Percentiles rank a stretch among this genome's conserved stretches.
phyloP scores from a whole-genome alignment of 768 basidiomycete species.

The Tulasnella sp. region DNA sequence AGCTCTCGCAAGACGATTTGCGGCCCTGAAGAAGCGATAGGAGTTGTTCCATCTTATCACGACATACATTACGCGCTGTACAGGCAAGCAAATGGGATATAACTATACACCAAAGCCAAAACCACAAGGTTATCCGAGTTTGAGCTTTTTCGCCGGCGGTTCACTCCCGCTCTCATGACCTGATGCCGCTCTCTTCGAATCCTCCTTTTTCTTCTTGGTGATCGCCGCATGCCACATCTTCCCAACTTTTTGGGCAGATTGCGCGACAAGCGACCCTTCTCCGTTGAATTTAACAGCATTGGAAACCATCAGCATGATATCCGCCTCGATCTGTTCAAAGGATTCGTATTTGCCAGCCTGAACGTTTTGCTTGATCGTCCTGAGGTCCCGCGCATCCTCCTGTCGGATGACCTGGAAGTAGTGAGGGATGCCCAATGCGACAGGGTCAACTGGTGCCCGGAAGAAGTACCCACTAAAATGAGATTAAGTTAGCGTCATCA shows the following conservation, averaged over 20 bases:
- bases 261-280: constrained; percentile 63
- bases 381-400: constrained; percentile 78
- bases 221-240: constrained; percentile 32
- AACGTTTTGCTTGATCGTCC: constrained; percentile 67
- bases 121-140: constrained; percentile 4
- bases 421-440: constrained; percentile 65
- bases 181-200: constrained; percentile 6
- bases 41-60: constrained; percentile 18
- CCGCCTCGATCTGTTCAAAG: constrained; percentile 66
- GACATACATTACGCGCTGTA: neutral
- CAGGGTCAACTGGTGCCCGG: constrained; percentile 80
- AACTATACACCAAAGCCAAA: neutral
- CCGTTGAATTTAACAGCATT: constrained; percentile 90
- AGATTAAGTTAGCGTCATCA: constrained; percentile 19
- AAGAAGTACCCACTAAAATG: constrained; percentile 36
- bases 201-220: constrained; percentile 64
- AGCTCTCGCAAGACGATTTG: constrained; percentile 65
- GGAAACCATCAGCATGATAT: constrained; percentile 73
- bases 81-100: neutral
- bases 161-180: neutral
- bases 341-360: constrained; percentile 73
- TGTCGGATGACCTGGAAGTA: constrained; percentile 78
- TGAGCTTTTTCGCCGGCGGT: constrained; percentile 10
- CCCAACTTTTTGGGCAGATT: constrained; percentile 39
- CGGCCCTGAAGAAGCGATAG: constrained; percentile 74